phyloP scores from a whole-genome alignment of 345 rosid species.

The Moricandia moricandioides region DNA sequence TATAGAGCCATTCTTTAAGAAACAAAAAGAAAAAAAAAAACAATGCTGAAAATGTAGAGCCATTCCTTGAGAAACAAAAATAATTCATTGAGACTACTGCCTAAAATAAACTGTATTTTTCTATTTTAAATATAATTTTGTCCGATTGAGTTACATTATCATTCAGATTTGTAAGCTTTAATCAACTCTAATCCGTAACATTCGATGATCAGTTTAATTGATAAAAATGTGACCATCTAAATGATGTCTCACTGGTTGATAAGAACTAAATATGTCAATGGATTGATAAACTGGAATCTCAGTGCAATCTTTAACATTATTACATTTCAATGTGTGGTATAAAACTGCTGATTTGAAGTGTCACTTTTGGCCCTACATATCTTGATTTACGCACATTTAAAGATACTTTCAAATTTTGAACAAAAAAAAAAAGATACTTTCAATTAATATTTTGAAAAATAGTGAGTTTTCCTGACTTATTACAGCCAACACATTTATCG shows the following conservation, averaged over 20 bases:
- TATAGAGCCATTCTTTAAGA: neutral
- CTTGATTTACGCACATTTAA: conserved; percentile 26
- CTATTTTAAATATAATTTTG: no score
- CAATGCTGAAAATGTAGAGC: neutral
- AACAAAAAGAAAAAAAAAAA: neutral
- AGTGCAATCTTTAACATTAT: conserved; percentile 2
- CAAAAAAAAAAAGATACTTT: conserved; percentile 1
- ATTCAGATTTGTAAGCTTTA: neutral
- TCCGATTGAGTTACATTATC: neutral
- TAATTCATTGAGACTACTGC: neutral
- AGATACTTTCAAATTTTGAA: neutral
- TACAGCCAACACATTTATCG: conserved; percentile 24
- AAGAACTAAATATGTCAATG: conserved; percentile 15
- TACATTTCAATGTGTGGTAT: conserved; percentile 30
- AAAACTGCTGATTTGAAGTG: conserved; percentile 22
- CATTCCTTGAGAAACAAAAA: neutral
- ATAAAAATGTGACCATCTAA: neutral
- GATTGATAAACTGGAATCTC: conserved; percentile 34
- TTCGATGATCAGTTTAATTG: conserved; percentile 1
- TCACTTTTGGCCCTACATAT: conserved; percentile 35
- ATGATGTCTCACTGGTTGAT: conserved; percentile 19
- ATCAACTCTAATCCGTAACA: conserved; percentile 2
- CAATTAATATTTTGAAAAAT: neutral
- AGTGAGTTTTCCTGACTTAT: conserved; percentile 12
- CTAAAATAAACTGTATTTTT: no score